These are phyloP conservation scores for Mentha longifolia DNA, from an alignment of 257 asterid species.

Conservation along the genomic window DNA sequence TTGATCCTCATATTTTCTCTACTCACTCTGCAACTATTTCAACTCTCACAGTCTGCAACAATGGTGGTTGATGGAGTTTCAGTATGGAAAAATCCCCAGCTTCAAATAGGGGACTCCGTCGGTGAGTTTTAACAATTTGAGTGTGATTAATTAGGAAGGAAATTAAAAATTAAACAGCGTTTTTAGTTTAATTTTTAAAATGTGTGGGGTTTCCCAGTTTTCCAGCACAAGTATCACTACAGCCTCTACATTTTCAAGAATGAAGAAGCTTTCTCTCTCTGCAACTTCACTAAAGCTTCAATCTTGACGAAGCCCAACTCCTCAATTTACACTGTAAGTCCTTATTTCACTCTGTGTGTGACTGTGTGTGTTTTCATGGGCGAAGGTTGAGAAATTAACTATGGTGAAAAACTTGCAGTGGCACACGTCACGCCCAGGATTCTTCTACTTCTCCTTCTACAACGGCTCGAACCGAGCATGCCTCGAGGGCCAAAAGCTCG, in stretches of 20 bases:
- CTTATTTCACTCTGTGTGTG: neutral
- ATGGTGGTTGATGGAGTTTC: conserved; percentile 79
- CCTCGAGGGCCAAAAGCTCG: conserved; percentile 64
- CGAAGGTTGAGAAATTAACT: no score
- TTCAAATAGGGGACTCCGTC: conserved; percentile 79
- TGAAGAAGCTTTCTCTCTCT: conserved; percentile 61
- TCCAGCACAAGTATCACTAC: conserved; percentile 72
- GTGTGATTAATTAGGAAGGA: neutral
- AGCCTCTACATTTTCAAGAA: conserved; percentile 88
- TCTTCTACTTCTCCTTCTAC: conserved; percentile 89
- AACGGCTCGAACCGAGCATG: conserved; percentile 71
- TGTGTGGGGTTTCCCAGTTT: conserved; percentile 66
- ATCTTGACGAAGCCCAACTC: conserved; percentile 73
- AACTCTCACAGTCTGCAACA: conserved; percentile 54
- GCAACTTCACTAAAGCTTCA: conserved; percentile 88
- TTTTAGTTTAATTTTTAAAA: conserved; percentile 20
- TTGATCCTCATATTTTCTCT: conserved; percentile 39
- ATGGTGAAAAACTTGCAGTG: conserved; percentile 53
- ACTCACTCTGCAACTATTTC: conserved; percentile 37
- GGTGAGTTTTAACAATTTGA: conserved; percentile 50
- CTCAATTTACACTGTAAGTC: conserved; percentile 63
- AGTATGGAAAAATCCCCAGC: conserved; percentile 72
- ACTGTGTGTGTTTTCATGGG: no score
- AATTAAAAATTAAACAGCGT: neutral
- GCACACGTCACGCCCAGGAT: conserved; percentile 78